phyloP scores from a whole-genome alignment of 1,284 basidiomycete species.

The Ceratobasidium sp. region DNA sequence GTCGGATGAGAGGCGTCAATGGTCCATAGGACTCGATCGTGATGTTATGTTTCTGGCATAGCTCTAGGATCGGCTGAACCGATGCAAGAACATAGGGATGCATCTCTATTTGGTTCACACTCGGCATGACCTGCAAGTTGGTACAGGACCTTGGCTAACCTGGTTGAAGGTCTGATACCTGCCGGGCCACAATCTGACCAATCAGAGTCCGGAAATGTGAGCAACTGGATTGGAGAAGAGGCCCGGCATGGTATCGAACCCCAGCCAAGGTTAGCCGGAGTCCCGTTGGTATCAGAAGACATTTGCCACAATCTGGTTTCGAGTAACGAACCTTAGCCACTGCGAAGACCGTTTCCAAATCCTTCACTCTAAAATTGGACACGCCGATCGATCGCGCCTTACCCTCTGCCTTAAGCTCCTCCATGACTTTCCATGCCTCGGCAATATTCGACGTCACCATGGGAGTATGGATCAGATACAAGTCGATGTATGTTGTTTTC shows the following conservation, averaged over 20 bases:
- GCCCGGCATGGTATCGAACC: too few relatives aligned
- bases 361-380: constrained; percentile 78
- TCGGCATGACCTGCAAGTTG: constrained; percentile 70
- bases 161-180: too few relatives aligned
- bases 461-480: constrained; percentile 58
- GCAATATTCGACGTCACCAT: constrained; percentile 46
- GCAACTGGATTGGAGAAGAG: too few relatives aligned
- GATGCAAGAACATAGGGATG: constrained; percentile 81
- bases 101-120: constrained; percentile 84
- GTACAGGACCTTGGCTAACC: too few relatives aligned
- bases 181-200: too few relatives aligned
- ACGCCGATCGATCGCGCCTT: constrained; percentile 73
- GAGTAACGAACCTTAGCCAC: constrained; percentile 56
- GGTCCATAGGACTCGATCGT: constrained; percentile 72
- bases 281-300: constrained; percentile 45
- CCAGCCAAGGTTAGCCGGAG: too few relatives aligned
- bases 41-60: constrained; percentile 71
- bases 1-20: constrained; percentile 61
- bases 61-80: constrained; percentile 58
- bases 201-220: too few relatives aligned
- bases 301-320: constrained; percentile 53
- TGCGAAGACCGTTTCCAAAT: constrained; percentile 71
- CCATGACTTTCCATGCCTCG: constrained; percentile 57
- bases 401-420: constrained; percentile 56
- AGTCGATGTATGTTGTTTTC: constrained; percentile 53